A percentile compares a stretch with the other conserved stretches of the same genome.
Conservation (phyloP, 768 basidiomycete genomes). For the Trametes coccinea region DNA sequence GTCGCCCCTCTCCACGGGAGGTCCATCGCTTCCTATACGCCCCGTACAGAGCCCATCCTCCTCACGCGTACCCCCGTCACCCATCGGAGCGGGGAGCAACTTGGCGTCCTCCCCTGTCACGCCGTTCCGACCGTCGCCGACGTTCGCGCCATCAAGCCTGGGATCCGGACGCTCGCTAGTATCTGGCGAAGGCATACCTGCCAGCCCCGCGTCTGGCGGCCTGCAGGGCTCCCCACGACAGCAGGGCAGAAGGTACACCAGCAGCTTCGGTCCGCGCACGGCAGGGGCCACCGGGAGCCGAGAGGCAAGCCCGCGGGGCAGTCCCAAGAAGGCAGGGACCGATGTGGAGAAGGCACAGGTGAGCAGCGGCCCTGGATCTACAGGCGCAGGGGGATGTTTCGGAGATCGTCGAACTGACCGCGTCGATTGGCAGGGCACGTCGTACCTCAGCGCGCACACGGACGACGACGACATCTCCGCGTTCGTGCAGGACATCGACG, state of each 20-base stretch:
- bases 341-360: conserved; percentile 26
- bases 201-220: conserved; percentile 13
- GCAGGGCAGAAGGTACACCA: conserved; percentile 66
- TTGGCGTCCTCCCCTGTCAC: conserved; percentile 33
- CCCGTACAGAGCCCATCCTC: conserved; percentile 43
- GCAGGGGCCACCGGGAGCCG: conserved; percentile 46
- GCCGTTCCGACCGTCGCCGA: conserved; percentile 42
- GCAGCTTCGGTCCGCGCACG: conserved; percentile 69
- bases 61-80: conserved; percentile 44
- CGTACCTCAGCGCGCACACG: conserved; percentile 48
- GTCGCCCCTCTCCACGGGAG: conserved; percentile 42
- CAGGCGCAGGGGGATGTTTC: no score
- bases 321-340: conserved; percentile 41
- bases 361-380: background rate
- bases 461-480: conserved; percentile 79
- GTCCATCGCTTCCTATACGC: conserved; percentile 38
- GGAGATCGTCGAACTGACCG: conserved; percentile 3
- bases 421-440: conserved; percentile 36
- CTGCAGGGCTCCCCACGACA: conserved; percentile 21
- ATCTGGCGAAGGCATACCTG: conserved; percentile 31
- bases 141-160: conserved; percentile 43
- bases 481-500: conserved; percentile 77
- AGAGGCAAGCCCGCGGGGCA: conserved; percentile 41
- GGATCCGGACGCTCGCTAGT: conserved; percentile 43
- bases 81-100: conserved; percentile 34